Evolutionary conservation across 2,329 filamentous ascomycete genomes (phyloP).

Genomic region (Colletotrichum siamense): DNA sequence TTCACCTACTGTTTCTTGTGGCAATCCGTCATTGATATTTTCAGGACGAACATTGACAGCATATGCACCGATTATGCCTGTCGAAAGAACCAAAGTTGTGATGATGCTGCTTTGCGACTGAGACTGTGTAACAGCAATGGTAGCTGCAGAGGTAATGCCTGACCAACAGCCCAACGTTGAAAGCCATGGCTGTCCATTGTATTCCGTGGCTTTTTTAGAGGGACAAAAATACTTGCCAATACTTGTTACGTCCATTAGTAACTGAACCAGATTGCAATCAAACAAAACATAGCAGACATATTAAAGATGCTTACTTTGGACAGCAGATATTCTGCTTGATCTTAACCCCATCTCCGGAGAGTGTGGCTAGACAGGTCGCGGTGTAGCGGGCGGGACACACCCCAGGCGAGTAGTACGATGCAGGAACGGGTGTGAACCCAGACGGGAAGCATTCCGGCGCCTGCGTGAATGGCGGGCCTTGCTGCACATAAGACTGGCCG

Average conservation of each 20-base stretch:
- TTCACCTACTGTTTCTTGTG: background rate
- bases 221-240: background rate
- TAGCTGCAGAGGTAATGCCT: background rate
- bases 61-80: background rate
- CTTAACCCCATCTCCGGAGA: background rate
- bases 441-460: background rate
- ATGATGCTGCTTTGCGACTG: background rate
- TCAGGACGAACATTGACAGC: background rate
- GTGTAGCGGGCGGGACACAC: background rate
- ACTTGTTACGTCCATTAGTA: background rate
- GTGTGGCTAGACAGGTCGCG: background rate
- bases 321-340: background rate
- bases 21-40: background rate
- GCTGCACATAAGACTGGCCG: background rate
- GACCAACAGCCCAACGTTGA: background rate
- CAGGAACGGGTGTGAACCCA: background rate
- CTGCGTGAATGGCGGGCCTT: background rate
- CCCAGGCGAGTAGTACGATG: background rate
- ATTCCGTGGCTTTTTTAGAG: background rate
- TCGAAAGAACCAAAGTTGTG: background rate
- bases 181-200: background rate
- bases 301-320: background rate
- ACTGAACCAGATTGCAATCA: background rate
- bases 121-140: background rate
- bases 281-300: background rate